Conservation (phyloP, 2,329 filamentous ascomycete species). For the Incumbomyces lentus region DNA sequence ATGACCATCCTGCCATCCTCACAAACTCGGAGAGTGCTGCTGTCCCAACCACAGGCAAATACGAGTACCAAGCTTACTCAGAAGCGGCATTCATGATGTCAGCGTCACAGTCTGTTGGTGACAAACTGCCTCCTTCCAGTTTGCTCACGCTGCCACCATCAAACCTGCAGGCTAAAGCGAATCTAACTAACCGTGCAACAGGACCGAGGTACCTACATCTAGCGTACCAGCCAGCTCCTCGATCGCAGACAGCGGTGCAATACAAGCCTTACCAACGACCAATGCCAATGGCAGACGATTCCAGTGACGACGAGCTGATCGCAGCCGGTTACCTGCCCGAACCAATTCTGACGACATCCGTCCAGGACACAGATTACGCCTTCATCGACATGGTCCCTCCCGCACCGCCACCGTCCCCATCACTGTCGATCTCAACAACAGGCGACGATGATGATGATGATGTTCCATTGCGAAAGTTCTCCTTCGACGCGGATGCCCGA, state of each 20-base stretch:
- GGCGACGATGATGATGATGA: background rate
- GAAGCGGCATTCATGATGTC: background rate
- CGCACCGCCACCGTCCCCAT: background rate
- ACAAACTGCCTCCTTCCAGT: background rate
- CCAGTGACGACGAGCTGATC: too few species aligned
- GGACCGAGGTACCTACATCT: too few species aligned
- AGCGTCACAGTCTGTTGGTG: background rate
- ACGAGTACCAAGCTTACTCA: background rate
- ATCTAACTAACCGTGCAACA: too few species aligned
- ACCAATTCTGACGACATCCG: background rate
- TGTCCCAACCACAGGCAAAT: background rate
- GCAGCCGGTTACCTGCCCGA: background rate
- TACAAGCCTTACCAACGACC: background rate
- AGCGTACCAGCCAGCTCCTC: too few species aligned
- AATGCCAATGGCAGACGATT: background rate
- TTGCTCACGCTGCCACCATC: background rate
- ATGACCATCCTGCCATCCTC: too few species aligned
- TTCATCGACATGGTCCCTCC: constrained; percentile 1
- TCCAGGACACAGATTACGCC: constrained; percentile 1
- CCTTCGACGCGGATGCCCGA: background rate
- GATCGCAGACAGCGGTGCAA: too few species aligned
- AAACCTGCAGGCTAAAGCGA: background rate
- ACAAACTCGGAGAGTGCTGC: too few species aligned
- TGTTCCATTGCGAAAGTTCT: background rate
- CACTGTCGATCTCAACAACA: too few species aligned